Conservation (phyloP, 441 rosid genomes). For the Macaranga tanarius region DNA sequence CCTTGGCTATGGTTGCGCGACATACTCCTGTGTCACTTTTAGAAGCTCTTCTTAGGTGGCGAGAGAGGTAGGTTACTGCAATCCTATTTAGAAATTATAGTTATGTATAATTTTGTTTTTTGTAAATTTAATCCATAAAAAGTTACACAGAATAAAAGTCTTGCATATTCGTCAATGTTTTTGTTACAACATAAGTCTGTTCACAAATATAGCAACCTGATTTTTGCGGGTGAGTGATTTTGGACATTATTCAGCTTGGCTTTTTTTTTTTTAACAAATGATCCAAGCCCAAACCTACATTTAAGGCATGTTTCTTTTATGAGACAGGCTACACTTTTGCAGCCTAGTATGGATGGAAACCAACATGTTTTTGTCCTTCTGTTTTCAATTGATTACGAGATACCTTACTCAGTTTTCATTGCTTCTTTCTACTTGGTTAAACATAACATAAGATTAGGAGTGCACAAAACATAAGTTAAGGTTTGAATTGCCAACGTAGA, state of each 20-base stretch:
- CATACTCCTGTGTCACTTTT: constrained; percentile 97
- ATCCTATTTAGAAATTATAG: not conserved
- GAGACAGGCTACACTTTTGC: too few relatives aligned
- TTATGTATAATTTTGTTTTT: not conserved
- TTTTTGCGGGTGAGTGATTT: not conserved
- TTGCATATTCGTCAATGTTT: not conserved
- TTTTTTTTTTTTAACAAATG: too few relatives aligned
- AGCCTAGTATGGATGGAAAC: too few relatives aligned
- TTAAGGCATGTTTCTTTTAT: too few relatives aligned
- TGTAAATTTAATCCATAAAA: not conserved
- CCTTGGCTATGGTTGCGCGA: constrained; percentile 97
- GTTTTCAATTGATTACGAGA: not conserved
- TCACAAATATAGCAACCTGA: not conserved
- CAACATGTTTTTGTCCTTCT: not conserved
- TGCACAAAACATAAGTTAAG: not conserved
- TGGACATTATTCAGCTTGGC: not conserved
- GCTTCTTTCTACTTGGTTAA: not conserved
- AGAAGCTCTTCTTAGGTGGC: constrained; percentile 97
- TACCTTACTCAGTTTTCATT: not conserved
- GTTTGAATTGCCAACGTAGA: not conserved
- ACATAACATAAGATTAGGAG: not conserved
- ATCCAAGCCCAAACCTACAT: too few relatives aligned
- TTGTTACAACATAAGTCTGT: not conserved
- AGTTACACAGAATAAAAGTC: not conserved
- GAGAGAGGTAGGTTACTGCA: constrained; percentile 52